phyloP scores from a whole-genome alignment of 306 rosid genomes.

The Fragaria nilgerrensis region DNA sequence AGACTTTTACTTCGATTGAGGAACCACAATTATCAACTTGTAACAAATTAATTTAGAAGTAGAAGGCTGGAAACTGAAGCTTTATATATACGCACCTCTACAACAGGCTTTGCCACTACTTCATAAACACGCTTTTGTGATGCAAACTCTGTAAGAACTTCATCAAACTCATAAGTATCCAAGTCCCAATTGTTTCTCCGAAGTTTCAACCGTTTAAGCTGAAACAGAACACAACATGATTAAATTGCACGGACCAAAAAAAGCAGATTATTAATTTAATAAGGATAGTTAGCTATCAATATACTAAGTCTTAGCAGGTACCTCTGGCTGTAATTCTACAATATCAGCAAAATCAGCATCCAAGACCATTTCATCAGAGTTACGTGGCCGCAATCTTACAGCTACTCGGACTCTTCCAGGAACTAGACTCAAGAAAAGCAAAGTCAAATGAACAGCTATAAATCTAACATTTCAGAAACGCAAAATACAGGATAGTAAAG shows the following conservation, averaged over 20 bases:
- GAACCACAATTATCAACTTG: not conserved
- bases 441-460: slow-evolving; percentile 21
- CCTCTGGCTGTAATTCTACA: slow-evolving; percentile 97
- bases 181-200: slow-evolving; percentile 98
- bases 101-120: slow-evolving; percentile 98
- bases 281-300: slow-evolving; percentile 10
- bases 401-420: slow-evolving; percentile 99
- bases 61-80: slow-evolving; percentile 15
- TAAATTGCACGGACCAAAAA: not conserved
- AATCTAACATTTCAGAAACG: not conserved
- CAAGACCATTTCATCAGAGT: slow-evolving; percentile 65
- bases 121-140: slow-evolving; percentile 97
- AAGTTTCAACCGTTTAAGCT: slow-evolving; percentile 96
- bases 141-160: slow-evolving; percentile 94
- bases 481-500: not conserved
- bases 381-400: slow-evolving; percentile 82
- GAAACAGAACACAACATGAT: slow-evolving; percentile 30
- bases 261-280: not conserved
- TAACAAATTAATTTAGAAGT: not conserved
- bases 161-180: slow-evolving; percentile 96
- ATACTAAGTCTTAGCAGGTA: slow-evolving; percentile 25
- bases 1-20: not conserved
- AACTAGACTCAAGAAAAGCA: slow-evolving; percentile 47
- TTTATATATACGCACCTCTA: slow-evolving; percentile 64
- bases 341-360: slow-evolving; percentile 98